Conservation (phyloP, 257 asterid species). For the Fraxinus cuspidata region DNA sequence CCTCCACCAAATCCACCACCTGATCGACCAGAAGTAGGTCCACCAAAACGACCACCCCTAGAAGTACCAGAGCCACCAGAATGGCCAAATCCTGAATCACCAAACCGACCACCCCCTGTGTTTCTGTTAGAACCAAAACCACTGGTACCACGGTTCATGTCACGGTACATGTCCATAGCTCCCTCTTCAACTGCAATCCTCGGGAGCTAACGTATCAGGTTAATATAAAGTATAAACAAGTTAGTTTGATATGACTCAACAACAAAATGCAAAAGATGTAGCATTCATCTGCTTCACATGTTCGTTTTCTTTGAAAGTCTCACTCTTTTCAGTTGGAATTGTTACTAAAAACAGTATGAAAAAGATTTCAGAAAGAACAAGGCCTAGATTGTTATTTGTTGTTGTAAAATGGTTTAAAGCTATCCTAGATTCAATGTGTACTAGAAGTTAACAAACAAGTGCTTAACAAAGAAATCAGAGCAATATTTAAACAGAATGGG, state of each 20-base stretch:
- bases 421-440: constrained; percentile 11
- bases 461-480: constrained; percentile 5
- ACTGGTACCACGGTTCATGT: constrained; percentile 42
- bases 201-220: constrained; percentile 54
- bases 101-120: constrained; percentile 52
- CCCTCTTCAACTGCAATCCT: constrained; percentile 63
- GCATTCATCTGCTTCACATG: not conserved
- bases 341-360: not conserved
- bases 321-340: not conserved
- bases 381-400: not conserved
- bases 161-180: constrained; percentile 50
- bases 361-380: not conserved
- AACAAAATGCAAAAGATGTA: not conserved
- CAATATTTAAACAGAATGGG: constrained; percentile 16
- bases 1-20: constrained; percentile 54
- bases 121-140: constrained; percentile 43
- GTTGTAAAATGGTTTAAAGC: not conserved
- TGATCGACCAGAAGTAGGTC: constrained; percentile 37
- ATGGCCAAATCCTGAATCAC: constrained; percentile 3
- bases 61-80: constrained; percentile 35
- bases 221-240: constrained; percentile 9
- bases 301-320: not conserved
- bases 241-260: constrained; percentile 13
- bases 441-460: not conserved
- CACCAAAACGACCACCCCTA: constrained; percentile 48